These are phyloP conservation scores for Umbellularia californica DNA, from an alignment of 164 flowering plant genomes.

Conservation along the genomic window DNA sequence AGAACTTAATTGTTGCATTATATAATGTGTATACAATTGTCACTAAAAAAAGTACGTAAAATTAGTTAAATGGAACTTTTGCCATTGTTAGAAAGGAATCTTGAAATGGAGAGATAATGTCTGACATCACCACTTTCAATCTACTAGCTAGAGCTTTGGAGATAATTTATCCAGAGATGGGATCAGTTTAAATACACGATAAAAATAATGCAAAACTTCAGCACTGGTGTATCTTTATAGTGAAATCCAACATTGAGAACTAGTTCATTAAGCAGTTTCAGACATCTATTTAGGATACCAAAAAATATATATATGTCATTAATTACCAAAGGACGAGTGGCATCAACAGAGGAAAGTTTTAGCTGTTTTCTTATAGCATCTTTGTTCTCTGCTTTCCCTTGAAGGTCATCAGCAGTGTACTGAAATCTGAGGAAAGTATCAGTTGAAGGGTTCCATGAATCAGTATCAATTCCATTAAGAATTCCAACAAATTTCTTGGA, in stretches of 20 bases:
- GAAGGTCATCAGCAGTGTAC: constrained; percentile 68
- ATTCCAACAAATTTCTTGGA: constrained; percentile 86
- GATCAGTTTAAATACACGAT: too few relatives aligned
- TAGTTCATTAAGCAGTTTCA: neutral
- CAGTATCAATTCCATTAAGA: constrained; percentile 92
- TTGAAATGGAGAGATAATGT: too few relatives aligned
- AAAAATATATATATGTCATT: neutral
- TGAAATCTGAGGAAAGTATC: constrained; percentile 70
- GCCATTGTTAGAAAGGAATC: too few relatives aligned
- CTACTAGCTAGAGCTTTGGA: too few relatives aligned
- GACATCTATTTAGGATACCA: neutral
- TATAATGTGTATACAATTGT: too few relatives aligned
- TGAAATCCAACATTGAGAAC: neutral
- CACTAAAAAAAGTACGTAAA: too few relatives aligned
- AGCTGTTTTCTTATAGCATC: constrained; percentile 52
- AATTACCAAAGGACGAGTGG: constrained; percentile 68
- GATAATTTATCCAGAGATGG: too few relatives aligned
- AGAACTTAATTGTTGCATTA: too few relatives aligned
- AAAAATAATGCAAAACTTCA: too few relatives aligned
- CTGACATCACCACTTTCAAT: too few relatives aligned
- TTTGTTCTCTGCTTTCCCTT: constrained; percentile 82
- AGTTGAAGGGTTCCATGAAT: constrained; percentile 86
- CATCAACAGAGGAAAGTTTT: constrained; percentile 52
- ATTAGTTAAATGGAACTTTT: too few relatives aligned
- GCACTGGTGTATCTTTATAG: too few relatives aligned